These are phyloP conservation scores for Aquanectria penicillioides DNA, from an alignment of 2,329 filamentous ascomycete species.

Conservation along the genomic window DNA sequence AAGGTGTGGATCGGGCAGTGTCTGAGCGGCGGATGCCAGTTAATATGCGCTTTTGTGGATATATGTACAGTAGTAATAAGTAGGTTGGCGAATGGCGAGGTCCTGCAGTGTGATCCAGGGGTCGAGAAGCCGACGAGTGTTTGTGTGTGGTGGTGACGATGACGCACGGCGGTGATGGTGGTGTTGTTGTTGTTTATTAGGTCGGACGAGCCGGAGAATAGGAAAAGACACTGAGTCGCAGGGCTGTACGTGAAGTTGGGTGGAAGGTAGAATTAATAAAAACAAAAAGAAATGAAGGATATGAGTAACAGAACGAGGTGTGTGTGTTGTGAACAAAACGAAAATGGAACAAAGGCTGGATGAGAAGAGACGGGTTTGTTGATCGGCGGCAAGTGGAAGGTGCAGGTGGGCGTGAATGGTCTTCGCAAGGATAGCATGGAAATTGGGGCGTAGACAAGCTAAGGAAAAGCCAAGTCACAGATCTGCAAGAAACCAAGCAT, in stretches of 20 bases:
- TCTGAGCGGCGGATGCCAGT: not conserved
- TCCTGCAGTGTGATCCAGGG: not conserved
- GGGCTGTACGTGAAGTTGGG: not conserved
- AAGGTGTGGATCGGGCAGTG: slow-evolving; percentile 3
- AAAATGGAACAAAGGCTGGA: not conserved
- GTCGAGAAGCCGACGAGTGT: not conserved
- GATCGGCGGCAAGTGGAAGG: not conserved
- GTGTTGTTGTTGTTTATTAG: slow-evolving; percentile 26
- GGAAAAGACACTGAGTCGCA: not conserved
- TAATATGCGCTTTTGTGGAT: not conserved
- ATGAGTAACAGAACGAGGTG: slow-evolving; percentile 4
- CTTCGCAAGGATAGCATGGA: slow-evolving; percentile 10
- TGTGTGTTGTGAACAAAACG: slow-evolving; percentile 4
- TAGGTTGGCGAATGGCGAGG: not conserved
- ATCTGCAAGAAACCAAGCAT: slow-evolving; percentile 31
- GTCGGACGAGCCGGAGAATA: not conserved
- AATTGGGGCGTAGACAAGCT: slow-evolving; percentile 26
- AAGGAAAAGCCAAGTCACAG: slow-evolving; percentile 42
- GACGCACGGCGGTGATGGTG: slow-evolving; percentile 12
- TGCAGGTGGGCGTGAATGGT: slow-evolving; percentile 1
- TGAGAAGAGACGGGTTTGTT: slow-evolving; percentile 16
- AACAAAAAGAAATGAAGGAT: not conserved
- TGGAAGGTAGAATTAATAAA: not conserved
- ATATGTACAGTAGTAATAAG: not conserved
- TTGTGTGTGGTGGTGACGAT: slow-evolving; percentile 4